A percentile compares a stretch with the other conserved stretches of the same genome.
Conservation (phyloP, 1,284 basidiomycete species). For the Sanghuangporus baumii region DNA sequence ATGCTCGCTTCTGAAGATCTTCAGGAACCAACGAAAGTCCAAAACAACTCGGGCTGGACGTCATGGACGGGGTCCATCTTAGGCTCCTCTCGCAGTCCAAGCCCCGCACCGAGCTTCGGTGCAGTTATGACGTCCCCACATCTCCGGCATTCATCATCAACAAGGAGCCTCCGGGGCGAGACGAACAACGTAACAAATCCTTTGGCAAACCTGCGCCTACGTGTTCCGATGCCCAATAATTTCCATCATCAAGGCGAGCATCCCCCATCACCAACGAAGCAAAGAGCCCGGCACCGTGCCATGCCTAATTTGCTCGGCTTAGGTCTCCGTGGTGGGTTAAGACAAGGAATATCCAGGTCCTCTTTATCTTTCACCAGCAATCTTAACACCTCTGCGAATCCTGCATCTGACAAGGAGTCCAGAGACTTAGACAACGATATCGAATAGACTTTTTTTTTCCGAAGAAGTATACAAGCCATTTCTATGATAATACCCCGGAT, state of each 20-base stretch:
- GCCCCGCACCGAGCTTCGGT: slow-evolving; percentile 54
- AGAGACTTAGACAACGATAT: slow-evolving; percentile 9
- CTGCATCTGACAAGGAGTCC: background rate
- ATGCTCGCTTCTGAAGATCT: slow-evolving; percentile 18
- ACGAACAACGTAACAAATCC: slow-evolving; percentile 29
- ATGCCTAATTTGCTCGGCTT: slow-evolving; percentile 11
- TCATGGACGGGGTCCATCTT: slow-evolving; percentile 49
- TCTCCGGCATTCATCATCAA: slow-evolving; percentile 42
- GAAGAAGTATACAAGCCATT: background rate
- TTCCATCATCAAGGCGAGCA: background rate
- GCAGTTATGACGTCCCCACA: slow-evolving; percentile 60
- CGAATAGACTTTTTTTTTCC: slow-evolving; percentile 9
- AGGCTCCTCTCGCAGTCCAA: slow-evolving; percentile 35
- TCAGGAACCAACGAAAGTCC: slow-evolving; percentile 16
- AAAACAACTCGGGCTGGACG: slow-evolving; percentile 40
- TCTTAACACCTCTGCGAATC: background rate
- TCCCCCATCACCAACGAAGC: background rate
- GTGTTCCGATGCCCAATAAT: slow-evolving; percentile 53
- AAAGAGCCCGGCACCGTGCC: background rate
- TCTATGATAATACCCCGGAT: background rate
- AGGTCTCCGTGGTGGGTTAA: slow-evolving; percentile 8
- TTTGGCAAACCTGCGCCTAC: slow-evolving; percentile 46
- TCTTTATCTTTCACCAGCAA: background rate
- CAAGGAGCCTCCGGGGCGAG: slow-evolving; percentile 25
- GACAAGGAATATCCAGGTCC: background rate